Base-by-base conservation (phyloP, 495 filamentous ascomycete species). In the Aspergillus heteromorphus region DNA sequence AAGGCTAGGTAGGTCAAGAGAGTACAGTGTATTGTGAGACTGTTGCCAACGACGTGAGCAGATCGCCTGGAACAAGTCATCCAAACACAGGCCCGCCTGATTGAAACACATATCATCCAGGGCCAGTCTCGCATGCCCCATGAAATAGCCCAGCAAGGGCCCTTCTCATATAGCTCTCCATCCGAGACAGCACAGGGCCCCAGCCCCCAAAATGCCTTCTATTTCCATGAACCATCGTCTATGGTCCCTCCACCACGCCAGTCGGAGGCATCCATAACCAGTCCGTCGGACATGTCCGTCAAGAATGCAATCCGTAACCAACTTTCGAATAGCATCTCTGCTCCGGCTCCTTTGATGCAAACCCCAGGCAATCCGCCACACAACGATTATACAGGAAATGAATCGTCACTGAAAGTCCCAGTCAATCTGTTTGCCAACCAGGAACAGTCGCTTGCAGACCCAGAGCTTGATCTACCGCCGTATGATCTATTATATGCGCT, bases 401-500 rank as follows among this genome's bases (percentile, higher is more conserved):
- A 76, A 47, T 76, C 73, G 2, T 76, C 72, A 17, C 55, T 76
- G 59, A 73, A 69, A 17, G 62, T 75, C 11, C 73, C 73, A 0
- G 69, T 76, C 23, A 72, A 59, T 40, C 55, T 76, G 14, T 76
- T 69, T 48, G 63, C 65, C 30, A 76, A 73, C 34, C 72, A 76
- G 25, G 71, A 73, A 51, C 69, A 72, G 48, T 73, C 71, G 4
- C 56, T 75, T 10, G 58, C 78, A 65, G 63, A 73, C 71, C 78
- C 83, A 5, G 88, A 92, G 58, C 77, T 87, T 45, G 87, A 91
- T 54, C 80, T 95, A 16, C 91, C 91, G 1, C 89, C 91, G 6
- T 92, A 95, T 55, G 88, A 92, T 67, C 66, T 95, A 17, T 69
- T 95, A 6, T 93, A 89, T 57, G 83, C 86, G 1, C 71, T 95